Conservation (phyloP, 1,139 yeast genomes). For the Groenewaldozyma auringiensis region DNA sequence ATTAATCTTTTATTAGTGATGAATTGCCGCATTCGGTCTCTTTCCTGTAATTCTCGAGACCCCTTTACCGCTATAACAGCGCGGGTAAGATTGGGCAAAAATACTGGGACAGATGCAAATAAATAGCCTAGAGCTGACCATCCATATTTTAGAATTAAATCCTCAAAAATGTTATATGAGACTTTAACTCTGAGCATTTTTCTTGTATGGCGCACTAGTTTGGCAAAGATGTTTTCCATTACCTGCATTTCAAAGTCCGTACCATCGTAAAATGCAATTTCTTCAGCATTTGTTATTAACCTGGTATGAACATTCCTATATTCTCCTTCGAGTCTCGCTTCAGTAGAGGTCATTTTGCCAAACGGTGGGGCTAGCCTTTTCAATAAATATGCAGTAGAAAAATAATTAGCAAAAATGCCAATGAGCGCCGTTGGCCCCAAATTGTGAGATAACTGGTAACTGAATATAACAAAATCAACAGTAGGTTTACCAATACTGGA, state of each 20-base stretch:
- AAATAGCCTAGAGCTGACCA: slow-evolving; percentile 95
- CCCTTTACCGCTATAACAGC: slow-evolving; percentile 11
- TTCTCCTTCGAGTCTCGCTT: slow-evolving; percentile 74
- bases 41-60: slow-evolving; percentile 24
- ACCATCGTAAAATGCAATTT: slow-evolving; percentile 91
- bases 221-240: slow-evolving; percentile 50
- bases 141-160: slow-evolving; percentile 78
- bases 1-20: slow-evolving; percentile 84
- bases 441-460: slow-evolving; percentile 74
- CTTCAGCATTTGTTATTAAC: slow-evolving; percentile 83
- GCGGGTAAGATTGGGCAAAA: slow-evolving; percentile 36
- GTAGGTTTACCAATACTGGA: slow-evolving; percentile 89
- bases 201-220: slow-evolving; percentile 46
- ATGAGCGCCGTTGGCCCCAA: slow-evolving; percentile 78
- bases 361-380: slow-evolving; percentile 75
- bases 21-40: slow-evolving; percentile 66
- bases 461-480: slow-evolving; percentile 79
- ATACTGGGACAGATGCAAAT: slow-evolving; percentile 83
- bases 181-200: slow-evolving; percentile 40
- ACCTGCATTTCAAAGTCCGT: slow-evolving; percentile 71
- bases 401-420: slow-evolving; percentile 77
- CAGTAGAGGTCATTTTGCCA: slow-evolving; percentile 67
- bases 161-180: slow-evolving; percentile 69
- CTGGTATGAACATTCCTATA: slow-evolving; percentile 83
- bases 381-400: slow-evolving; percentile 68